These are phyloP conservation scores for Eucalyptus sideroxylon DNA, from an alignment of 345 rosid species.

Conservation along the genomic window DNA sequence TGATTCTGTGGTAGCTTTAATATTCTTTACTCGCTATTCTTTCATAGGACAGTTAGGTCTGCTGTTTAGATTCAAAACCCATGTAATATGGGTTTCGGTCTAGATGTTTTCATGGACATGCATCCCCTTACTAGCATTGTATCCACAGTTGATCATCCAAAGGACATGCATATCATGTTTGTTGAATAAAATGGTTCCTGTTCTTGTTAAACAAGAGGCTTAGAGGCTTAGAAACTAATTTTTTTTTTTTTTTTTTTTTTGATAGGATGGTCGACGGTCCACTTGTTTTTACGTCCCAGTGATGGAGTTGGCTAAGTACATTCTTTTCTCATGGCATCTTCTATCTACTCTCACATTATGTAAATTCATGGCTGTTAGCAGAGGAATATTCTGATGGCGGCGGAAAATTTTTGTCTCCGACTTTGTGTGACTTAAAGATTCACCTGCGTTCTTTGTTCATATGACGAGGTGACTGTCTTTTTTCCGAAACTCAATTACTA, in stretches of 20 bases:
- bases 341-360: background rate
- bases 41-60: background rate
- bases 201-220: background rate
- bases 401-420: constrained; percentile 7
- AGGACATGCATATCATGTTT: background rate
- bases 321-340: constrained; percentile 1
- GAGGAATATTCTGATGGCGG: constrained; percentile 31
- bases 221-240: background rate
- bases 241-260: background rate
- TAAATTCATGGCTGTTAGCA: constrained; percentile 22
- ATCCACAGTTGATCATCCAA: background rate
- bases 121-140: background rate
- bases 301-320: background rate
- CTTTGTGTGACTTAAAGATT: background rate
- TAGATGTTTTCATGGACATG: background rate
- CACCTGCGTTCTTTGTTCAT: background rate
- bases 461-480: background rate
- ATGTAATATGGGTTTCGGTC: background rate
- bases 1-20: background rate
- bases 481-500: background rate
- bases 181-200: background rate
- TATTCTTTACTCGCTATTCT: background rate
- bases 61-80: background rate
- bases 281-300: background rate
- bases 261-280: constrained; percentile 20